phyloP scores from a whole-genome alignment of 805 yeast genomes.

The Kodamaea lidongshanica region DNA sequence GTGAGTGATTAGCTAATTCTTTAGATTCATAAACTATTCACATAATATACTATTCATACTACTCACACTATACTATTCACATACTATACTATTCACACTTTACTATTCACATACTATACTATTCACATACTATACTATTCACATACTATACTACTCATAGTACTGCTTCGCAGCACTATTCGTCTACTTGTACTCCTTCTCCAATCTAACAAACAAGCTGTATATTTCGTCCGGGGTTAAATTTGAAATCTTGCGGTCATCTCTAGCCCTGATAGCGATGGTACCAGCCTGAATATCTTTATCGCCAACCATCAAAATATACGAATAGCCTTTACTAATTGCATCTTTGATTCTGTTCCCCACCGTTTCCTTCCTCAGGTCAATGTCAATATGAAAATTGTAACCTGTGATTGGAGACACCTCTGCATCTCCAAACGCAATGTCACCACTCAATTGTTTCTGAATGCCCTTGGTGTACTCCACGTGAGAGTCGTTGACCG shows the following conservation, averaged over 20 bases:
- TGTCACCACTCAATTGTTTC: slow-evolving; percentile 41
- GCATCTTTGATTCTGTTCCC: slow-evolving; percentile 80
- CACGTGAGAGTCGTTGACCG: slow-evolving; percentile 61
- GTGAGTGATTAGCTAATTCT: too few species aligned
- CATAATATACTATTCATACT: too few species aligned
- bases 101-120: too few species aligned
- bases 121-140: too few species aligned
- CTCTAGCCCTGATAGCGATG: slow-evolving; percentile 59
- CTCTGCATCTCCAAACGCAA: slow-evolving; percentile 18
- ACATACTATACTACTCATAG: too few species aligned
- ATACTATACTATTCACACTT: too few species aligned
- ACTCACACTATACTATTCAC: too few species aligned
- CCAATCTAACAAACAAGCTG: slow-evolving; percentile 48
- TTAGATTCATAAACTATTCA: too few species aligned
- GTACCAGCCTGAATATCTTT: slow-evolving; percentile 59
- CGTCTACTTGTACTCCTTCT: slow-evolving; percentile 44
- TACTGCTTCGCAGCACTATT: too few species aligned
- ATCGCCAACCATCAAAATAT: slow-evolving; percentile 81
- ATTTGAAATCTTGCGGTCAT: slow-evolving; percentile 38
- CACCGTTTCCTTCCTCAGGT: slow-evolving; percentile 67
- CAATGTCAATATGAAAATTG: slow-evolving; percentile 71
- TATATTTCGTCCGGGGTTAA: slow-evolving; percentile 48
- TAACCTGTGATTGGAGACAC: slow-evolving; percentile 54
- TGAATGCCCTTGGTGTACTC: slow-evolving; percentile 49
- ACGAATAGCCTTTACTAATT: slow-evolving; percentile 64